Percentiles rank a stretch among this genome's conserved stretches.
Evolutionary conservation across 495 filamentous ascomycete species (phyloP).

Genomic region (Melanomma pulvis-pyrius): DNA sequence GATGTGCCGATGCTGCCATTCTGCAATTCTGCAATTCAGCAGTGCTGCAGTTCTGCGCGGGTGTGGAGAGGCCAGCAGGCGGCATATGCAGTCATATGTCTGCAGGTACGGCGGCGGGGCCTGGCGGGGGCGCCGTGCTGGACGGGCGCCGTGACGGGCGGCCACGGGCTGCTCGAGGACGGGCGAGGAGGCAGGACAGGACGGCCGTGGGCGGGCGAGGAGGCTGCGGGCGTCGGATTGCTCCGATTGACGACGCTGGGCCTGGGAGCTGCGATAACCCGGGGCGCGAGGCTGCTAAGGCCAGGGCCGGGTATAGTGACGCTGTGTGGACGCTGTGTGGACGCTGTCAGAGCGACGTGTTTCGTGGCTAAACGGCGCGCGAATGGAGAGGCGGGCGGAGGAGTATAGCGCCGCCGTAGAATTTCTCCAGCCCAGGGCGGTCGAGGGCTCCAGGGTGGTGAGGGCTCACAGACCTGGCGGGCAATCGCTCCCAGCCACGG

Average conservation of each 20-base stretch:
- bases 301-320: conserved; percentile 38
- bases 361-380: conserved; percentile 35
- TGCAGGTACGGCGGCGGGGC: conserved; percentile 36
- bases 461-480: conserved; percentile 5
- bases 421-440: conserved; percentile 21
- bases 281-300: conserved; percentile 26
- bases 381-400: conserved; percentile 20
- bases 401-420: conserved; percentile 38
- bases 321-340: conserved; percentile 12
- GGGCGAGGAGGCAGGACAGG: background rate
- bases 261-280: conserved; percentile 28
- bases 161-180: background rate
- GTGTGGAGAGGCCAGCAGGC: conserved; percentile 23
- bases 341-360: conserved; percentile 10
- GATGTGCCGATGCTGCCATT: conserved; percentile 31
- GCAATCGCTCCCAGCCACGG: conserved; percentile 32
- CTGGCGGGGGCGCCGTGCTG: background rate
- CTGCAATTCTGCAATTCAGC: no score
- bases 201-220: conserved; percentile 29
- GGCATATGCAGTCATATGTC: conserved; percentile 26
- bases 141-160: conserved; percentile 8
- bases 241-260: conserved; percentile 1
- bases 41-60: conserved; percentile 26
- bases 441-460: background rate
- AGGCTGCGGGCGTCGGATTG: conserved; percentile 33